Conservation (phyloP, 1,139 yeast genomes). For the Meyerozyma smithsonii region DNA sequence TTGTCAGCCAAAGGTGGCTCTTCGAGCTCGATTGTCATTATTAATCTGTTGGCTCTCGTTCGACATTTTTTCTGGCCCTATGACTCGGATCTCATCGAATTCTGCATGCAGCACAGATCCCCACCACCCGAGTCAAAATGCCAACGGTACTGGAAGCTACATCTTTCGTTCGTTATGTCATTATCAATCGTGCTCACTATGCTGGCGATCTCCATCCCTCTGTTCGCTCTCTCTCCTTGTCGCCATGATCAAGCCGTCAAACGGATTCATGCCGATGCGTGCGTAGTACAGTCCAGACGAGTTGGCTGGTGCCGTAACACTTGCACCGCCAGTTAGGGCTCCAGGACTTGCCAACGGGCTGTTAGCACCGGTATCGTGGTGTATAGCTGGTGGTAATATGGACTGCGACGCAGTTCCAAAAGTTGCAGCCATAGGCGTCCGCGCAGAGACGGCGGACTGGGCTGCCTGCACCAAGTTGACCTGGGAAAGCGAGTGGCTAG, state of each 20-base stretch:
- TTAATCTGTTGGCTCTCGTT: not conserved
- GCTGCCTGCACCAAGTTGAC: conserved; percentile 14
- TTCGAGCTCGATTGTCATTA: conserved; percentile 43
- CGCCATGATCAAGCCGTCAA: conserved; percentile 37
- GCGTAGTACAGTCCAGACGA: conserved; percentile 35
- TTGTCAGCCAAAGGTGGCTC: conserved; percentile 41
- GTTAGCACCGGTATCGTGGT: conserved; percentile 6
- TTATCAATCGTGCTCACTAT: not conserved
- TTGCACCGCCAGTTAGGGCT: conserved; percentile 13
- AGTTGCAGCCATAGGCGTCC: conserved; percentile 33
- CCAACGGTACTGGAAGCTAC: not conserved
- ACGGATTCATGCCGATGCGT: conserved; percentile 37
- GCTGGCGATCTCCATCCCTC: conserved; percentile 4
- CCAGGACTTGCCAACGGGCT: conserved; percentile 19
- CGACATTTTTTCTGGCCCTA: not conserved
- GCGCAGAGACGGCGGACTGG: conserved; percentile 17
- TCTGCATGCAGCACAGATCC: not conserved
- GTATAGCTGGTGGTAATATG: conserved; percentile 9
- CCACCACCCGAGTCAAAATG: conserved; percentile 1
- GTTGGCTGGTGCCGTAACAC: conserved; percentile 31
- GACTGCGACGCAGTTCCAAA: conserved; percentile 21
- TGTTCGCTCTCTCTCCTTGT: conserved; percentile 13
- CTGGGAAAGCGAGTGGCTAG: conserved; percentile 15
- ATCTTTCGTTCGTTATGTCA: not conserved
- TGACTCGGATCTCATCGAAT: not conserved